Evolutionary conservation across 768 basidiomycete genomes (phyloP), one percentile per base, ranked within the genome.

Genomic region (Mrakia blollopis): DNA sequence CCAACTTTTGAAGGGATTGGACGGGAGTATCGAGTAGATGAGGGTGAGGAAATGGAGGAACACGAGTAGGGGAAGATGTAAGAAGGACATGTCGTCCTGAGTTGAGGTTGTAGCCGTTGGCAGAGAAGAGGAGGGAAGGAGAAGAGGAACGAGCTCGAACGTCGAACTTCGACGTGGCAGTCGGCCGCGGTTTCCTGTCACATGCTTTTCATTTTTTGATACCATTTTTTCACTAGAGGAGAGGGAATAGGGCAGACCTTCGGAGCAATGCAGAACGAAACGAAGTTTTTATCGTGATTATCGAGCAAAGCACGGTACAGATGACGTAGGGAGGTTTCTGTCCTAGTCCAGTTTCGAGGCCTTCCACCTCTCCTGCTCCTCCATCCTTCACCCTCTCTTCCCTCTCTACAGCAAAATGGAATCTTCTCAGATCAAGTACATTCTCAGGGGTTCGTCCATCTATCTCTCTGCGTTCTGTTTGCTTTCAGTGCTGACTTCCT

Each of bases 351-450:
- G 7, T 14, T 44, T 44, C 44, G 44, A 44, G 5, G 5, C n/a
- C n/a, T n/a, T n/a, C n/a, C n/a, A n/a, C n/a, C n/a, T n/a, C n/a
- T n/a, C n/a, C n/a, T n/a, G n/a, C n/a, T n/a, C n/a, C n/a, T n/a
- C n/a, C n/a, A n/a, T 44, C 7, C 11, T 14, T 44, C 44, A 14
- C 21, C 1, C 35, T n/a, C 37, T 67, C 37, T 37, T 37, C 39
- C 35, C 9, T 8, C 39, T 21, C 5, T 21, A 0, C 9, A 18
- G 7, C 1, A n/a, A 2, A 39, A 68, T 68, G 65, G 65, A 68
- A 68, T 35, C 37, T 23, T 68, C 65, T 39, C 65, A 41, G 18
- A 39, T 68, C 37, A 39, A 68, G 65, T 39, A 39, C 65, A 68
- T 39, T 23, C 65, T 68, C 65, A 68, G 44, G 37, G 65, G 65